phyloP scores from a whole-genome alignment of 2,329 filamentous ascomycete species.

The Pyricularia sp. region DNA sequence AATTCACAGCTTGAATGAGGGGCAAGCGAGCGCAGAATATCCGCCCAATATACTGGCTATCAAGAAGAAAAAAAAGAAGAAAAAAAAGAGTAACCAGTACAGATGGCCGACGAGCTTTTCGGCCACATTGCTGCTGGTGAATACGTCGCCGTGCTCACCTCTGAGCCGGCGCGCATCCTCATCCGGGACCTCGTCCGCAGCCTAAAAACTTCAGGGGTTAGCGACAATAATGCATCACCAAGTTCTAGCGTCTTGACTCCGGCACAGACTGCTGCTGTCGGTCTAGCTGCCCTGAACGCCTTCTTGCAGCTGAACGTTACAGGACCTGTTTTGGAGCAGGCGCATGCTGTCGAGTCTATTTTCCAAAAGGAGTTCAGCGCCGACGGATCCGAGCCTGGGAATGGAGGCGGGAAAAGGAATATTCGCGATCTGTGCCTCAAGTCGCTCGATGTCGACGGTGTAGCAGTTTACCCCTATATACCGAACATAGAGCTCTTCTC shows the following conservation, averaged over 20 bases:
- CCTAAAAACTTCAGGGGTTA: neutral
- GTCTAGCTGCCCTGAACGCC: conserved; percentile 56
- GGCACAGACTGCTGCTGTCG: conserved; percentile 32
- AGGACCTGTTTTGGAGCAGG: conserved; percentile 55
- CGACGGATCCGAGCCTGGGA: neutral
- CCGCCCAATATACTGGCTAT: neutral
- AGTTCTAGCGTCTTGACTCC: neutral
- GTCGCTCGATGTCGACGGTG: conserved; percentile 67
- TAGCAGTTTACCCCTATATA: conserved; percentile 73
- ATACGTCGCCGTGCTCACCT: conserved; percentile 3
- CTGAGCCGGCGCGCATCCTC: conserved; percentile 1
- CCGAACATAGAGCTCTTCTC: conserved; percentile 75
- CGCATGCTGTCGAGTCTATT: conserved; percentile 17
- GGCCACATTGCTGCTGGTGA: conserved; percentile 3
- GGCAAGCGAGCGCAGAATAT: neutral
- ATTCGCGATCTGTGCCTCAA: conserved; percentile 36
- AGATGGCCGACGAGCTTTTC: neutral
- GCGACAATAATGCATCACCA: neutral
- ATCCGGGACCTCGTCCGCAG: conserved; percentile 1
- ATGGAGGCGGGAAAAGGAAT: neutral
- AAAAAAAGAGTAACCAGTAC: neutral
- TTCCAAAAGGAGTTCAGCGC: conserved; percentile 15
- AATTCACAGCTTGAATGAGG: neutral
- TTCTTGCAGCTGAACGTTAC: conserved; percentile 85
- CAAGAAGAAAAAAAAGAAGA: neutral